These are phyloP conservation scores for Fusarium sp. DNA, from an alignment of 2,329 filamentous ascomycete genomes.

Conservation along the genomic window DNA sequence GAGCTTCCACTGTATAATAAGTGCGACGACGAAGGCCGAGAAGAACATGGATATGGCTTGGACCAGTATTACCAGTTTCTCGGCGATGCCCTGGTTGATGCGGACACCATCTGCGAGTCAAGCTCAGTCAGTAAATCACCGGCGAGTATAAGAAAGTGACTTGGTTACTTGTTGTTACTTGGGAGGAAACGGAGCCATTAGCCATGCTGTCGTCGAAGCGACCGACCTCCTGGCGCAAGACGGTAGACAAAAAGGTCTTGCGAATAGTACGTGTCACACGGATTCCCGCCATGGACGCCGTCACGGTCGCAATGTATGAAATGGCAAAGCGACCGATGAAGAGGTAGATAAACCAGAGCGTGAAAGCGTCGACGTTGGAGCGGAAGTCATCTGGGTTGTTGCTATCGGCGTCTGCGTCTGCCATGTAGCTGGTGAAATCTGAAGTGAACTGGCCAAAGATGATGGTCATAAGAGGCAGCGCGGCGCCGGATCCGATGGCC, in stretches of 20 bases:
- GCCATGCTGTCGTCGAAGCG: slow-evolving; percentile 43
- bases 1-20: slow-evolving; percentile 53
- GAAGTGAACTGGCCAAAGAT: not conserved
- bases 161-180: slow-evolving; percentile 50
- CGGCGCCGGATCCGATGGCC: not conserved
- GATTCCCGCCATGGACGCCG: not conserved
- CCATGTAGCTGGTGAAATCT: not conserved
- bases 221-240: not conserved
- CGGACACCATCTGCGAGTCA: no score
- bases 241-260: not conserved
- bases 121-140: slow-evolving; percentile 29
- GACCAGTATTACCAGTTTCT: slow-evolving; percentile 51
- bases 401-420: not conserved
- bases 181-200: slow-evolving; percentile 37
- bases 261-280: not conserved
- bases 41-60: slow-evolving; percentile 51
- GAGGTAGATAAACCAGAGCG: not conserved
- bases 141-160: slow-evolving; percentile 43
- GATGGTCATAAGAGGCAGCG: not conserved
- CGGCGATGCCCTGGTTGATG: slow-evolving; percentile 46
- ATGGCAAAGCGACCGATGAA: not conserved
- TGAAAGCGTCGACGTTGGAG: not conserved
- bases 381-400: no score
- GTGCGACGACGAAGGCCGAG: slow-evolving; percentile 52
- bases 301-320: not conserved